phyloP scores from a whole-genome alignment of 257 asterid genomes.

The Rhazya stricta region DNA sequence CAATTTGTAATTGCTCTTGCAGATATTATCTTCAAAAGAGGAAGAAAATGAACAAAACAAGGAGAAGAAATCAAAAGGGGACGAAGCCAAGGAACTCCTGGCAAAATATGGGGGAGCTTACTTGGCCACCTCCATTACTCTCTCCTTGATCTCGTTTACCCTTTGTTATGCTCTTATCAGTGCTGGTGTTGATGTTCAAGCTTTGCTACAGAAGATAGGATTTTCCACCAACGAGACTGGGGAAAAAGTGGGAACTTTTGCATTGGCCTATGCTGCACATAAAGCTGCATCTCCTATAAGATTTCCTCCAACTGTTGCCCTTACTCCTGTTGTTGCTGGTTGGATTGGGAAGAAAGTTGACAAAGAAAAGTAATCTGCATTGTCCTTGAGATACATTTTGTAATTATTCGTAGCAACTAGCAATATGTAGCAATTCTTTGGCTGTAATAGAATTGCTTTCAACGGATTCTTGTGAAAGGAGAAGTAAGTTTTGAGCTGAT shows the following conservation, averaged over 20 bases:
- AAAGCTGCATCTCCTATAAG: slow-evolving; percentile 98
- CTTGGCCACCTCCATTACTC: slow-evolving; percentile 86
- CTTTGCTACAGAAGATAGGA: slow-evolving; percentile 58
- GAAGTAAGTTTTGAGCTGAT: neutral
- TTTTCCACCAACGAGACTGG: slow-evolving; percentile 62
- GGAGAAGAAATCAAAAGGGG: slow-evolving; percentile 66
- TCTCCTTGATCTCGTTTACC: slow-evolving; percentile 77
- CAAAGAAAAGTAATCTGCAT: slow-evolving; percentile 35
- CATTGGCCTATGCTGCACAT: slow-evolving; percentile 95
- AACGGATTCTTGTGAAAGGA: neutral
- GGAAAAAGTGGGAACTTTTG: slow-evolving; percentile 92
- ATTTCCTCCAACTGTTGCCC: slow-evolving; percentile 95
- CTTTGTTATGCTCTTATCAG: slow-evolving; percentile 71
- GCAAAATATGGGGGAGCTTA: slow-evolving; percentile 97
- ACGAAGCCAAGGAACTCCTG: slow-evolving; percentile 78
- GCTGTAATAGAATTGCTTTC: neutral
- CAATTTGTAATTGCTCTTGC: slow-evolving; percentile 8
- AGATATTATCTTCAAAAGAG: slow-evolving; percentile 79
- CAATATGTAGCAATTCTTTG: neutral
- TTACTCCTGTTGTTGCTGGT: slow-evolving; percentile 81
- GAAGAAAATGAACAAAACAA: slow-evolving; percentile 34
- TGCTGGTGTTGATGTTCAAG: slow-evolving; percentile 82
- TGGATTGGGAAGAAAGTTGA: slow-evolving; percentile 93
- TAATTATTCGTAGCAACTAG: neutral
- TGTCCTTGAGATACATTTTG: neutral